Evolutionary conservation across 140 eudicot genomes (phyloP), one percentile per base, ranked within the genome.

Genomic region (Ambrosia hybrid): DNA sequence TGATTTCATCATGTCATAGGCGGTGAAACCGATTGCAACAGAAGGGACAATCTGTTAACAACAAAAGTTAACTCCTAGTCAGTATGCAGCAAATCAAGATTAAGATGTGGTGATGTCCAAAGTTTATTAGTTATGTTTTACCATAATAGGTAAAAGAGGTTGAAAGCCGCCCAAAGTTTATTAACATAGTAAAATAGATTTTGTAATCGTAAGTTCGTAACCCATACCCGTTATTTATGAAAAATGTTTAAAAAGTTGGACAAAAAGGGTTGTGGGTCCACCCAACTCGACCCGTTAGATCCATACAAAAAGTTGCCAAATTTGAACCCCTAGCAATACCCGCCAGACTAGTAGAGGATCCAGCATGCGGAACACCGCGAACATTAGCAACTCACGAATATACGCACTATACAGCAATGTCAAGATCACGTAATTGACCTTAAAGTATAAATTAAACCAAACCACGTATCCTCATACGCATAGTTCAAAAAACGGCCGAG

Each of bases 11-110:
- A 74, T 76, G 75, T 94, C 99, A 73, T 94, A 90, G 5, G 92
- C 89, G 0, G 97, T 94, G 78, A 94, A 94, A 68, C 99, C 99
- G 58, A 94, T 90, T 12, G 99, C 99, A 67, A 91, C 97, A 0
- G 99, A 94, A 12, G 99, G 99, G 46, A 94, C 99, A 74, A 94
- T 85, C 97, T 91, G 88, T 39, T 51, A 71, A 53, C 71, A 79
- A 49, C 74, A 1, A 9, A 6, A 48, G 4, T 21, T 0, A 53
- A 49, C 39, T 59, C 3, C 1, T 9, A 67, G 46, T 79, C 34
- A 79, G 72, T 45, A 64, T 48, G 52, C 61, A 13, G 5, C 8
- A 33, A 60, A 63, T 51, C 64, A 73, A 64, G 64, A 63, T 60
- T 5, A 15, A 33, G 16, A 33, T 38, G 16, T 56, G 5, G 8